Conservation (phyloP, 345 rosid species). For the Isatis tinctoria region DNA sequence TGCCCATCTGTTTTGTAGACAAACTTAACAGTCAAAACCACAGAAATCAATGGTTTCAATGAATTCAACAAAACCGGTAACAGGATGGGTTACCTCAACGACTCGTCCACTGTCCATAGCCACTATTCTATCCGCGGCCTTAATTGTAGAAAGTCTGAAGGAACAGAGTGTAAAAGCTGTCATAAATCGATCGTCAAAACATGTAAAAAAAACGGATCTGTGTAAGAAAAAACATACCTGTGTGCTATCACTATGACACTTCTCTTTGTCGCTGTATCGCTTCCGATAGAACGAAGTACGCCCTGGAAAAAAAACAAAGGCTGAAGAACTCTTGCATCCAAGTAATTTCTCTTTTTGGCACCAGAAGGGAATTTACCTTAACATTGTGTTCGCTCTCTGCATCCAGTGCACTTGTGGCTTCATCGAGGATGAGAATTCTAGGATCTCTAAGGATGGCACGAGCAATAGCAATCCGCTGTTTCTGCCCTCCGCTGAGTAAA, state of each 20-base stretch:
- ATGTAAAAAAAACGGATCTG: background rate
- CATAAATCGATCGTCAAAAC: background rate
- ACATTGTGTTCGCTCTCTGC: conserved; percentile 97
- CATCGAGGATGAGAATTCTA: conserved; percentile 82
- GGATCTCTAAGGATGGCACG: conserved; percentile 97
- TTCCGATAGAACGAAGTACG: conserved; percentile 70
- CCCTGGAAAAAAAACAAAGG: conserved; percentile 47
- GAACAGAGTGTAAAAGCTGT: background rate
- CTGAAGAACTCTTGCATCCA: background rate
- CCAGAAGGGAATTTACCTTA: conserved; percentile 45
- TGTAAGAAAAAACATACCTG: conserved; percentile 40
- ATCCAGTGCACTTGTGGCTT: conserved; percentile 94
- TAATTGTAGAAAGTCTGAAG: conserved; percentile 84
- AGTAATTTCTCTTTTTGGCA: background rate
- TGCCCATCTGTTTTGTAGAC: conserved; percentile 57
- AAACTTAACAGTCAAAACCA: conserved; percentile 1
- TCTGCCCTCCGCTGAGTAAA: conserved; percentile 96
- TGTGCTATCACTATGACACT: conserved; percentile 88
- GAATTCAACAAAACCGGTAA: background rate
- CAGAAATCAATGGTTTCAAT: background rate
- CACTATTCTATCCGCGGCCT: conserved; percentile 88
- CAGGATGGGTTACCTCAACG: conserved; percentile 54
- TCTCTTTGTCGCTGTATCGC: conserved; percentile 55
- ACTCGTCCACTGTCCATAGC: conserved; percentile 82
- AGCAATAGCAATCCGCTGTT: conserved; percentile 96